Conservation (phyloP, 768 basidiomycete species). For the Agaricus blazei region DNA sequence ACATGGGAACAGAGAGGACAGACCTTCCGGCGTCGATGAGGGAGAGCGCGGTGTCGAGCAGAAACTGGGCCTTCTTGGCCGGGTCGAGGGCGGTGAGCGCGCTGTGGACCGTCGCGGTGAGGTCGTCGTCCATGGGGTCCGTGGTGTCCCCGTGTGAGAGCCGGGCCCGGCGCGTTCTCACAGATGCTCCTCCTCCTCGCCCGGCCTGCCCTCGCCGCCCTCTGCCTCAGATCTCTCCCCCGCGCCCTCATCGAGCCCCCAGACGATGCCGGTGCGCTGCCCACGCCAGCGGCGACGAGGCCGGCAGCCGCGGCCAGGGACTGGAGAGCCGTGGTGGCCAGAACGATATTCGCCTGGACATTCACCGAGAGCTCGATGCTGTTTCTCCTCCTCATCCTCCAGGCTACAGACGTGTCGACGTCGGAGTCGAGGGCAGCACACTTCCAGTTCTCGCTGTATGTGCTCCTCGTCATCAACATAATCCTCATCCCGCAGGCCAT, state of each 20-base stretch:
- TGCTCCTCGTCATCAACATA: conserved; percentile 59
- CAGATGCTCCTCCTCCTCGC: background rate
- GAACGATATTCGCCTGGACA: conserved; percentile 56
- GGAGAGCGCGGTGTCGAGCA: conserved; percentile 44
- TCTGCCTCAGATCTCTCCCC: conserved; percentile 3
- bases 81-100: conserved; percentile 42
- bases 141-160: no score
- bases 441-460: conserved; percentile 62
- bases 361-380: conserved; percentile 74
- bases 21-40: conserved; percentile 48
- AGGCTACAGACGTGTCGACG: conserved; percentile 52
- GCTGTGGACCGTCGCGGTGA: conserved; percentile 44
- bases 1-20: conserved; percentile 16
- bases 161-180: background rate
- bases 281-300: background rate
- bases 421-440: conserved; percentile 57
- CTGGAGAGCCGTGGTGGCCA: conserved; percentile 11
- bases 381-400: conserved; percentile 69
- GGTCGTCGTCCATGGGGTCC: conserved; percentile 33
- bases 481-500: conserved; percentile 61
- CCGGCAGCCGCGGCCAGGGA: background rate
- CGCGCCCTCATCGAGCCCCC: background rate
- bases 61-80: conserved; percentile 41
- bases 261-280: background rate
- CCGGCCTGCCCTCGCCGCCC: background rate